These are phyloP conservation scores for Daldinia caldariorum DNA, from an alignment of 495 filamentous ascomycete genomes.

Conservation along the genomic window DNA sequence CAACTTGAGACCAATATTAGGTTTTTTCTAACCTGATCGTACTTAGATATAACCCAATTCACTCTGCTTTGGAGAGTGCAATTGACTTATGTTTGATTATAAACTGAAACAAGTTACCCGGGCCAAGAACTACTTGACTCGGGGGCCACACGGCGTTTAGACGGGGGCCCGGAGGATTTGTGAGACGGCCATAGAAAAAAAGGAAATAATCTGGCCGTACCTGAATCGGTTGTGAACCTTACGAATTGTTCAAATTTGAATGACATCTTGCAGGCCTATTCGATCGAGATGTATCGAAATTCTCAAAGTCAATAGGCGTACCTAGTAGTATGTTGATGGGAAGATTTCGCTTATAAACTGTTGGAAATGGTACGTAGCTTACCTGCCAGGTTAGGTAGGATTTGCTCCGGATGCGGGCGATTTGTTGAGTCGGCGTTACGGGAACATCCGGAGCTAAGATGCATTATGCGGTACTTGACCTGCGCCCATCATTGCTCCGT, in stretches of 20 bases:
- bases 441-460: background rate
- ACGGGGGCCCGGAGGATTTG: background rate
- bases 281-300: background rate
- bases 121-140: constrained; percentile 14
- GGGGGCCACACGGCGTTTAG: background rate
- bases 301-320: background rate
- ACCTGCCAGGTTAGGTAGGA: no score
- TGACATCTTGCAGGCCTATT: constrained; percentile 31
- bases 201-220: constrained; percentile 42
- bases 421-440: constrained; percentile 4
- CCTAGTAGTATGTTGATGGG: background rate
- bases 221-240: constrained; percentile 56
- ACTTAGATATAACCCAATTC: background rate
- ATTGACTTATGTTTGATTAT: background rate
- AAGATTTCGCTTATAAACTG: constrained; percentile 5
- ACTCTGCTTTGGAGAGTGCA: background rate
- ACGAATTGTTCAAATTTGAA: constrained; percentile 53
- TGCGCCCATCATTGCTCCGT: background rate
- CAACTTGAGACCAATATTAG: background rate
- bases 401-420: background rate
- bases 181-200: constrained; percentile 7
- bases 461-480: background rate
- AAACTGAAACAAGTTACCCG: background rate
- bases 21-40: background rate
- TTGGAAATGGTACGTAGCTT: background rate